Evolutionary conservation across 176 grass and related monocot species (phyloP), one percentile per base, ranked within the genome.

Genomic region (Leersia perrieri): DNA sequence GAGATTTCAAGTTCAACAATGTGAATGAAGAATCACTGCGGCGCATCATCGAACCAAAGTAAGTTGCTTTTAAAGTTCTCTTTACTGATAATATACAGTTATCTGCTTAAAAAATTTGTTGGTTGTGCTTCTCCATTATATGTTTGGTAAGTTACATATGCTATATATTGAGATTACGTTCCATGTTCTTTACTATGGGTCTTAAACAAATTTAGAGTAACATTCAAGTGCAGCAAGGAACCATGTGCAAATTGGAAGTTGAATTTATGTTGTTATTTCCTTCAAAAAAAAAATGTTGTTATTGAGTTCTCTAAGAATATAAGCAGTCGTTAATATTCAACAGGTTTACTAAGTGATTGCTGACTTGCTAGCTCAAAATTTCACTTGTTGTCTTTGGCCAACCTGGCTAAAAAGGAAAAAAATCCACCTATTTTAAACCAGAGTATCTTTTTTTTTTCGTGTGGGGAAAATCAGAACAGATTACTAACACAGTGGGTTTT

Each of bases 1-100:
- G 62, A 85, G 13, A 23, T 80, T 68, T 44, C 53, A 82, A 27
- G 39, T 33, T 82, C n/a, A 77, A 53, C 4, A 68, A 73, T 29
- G 61, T 58, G 27, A 65, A 41, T 55, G 18, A 32, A 40, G 22
- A 51, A 20, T 39, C 63, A 80, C 44, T 28, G 26, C 4, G 7
- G 75, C 63, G 33, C 7, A 74, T 61, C 35, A 49, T 39, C 83
- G 1, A 88, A 74, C 45, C 6, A 0, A 79, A 60, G 61, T 74
- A 84, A 74, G 45, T 9, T 73, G 47, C 26, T 73, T 83, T 29
- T 45, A 69, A 42, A 65, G 14, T 29, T 63, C 73, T 49, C 26
- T 41, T 36, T 55, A 41, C 11, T 11, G 63, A 80, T 14, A 82
- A 80, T 57, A 70, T 41, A 44, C 1, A 39, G 27, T 22, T 80